Conservation (phyloP, 2,329 filamentous ascomycete species). For the Colletotrichum incanum region DNA sequence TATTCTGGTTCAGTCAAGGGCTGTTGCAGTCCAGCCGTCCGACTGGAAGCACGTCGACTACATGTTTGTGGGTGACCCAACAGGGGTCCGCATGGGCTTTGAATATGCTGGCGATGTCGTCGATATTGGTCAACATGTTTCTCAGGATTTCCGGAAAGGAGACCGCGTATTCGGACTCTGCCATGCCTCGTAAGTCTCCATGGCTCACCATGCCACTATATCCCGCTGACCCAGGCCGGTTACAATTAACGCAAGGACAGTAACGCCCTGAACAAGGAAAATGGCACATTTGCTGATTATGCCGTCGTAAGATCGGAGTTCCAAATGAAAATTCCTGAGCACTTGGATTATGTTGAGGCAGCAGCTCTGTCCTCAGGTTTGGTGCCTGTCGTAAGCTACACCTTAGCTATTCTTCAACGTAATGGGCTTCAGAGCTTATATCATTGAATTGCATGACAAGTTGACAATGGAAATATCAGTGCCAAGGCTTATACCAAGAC, state of each 20-base stretch:
- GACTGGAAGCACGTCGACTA: constrained; percentile 3
- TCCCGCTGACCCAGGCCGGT: no score
- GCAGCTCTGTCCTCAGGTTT: background rate
- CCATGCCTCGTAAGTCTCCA: background rate
- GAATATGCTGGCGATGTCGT: background rate
- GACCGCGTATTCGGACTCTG: background rate
- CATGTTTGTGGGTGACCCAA: background rate
- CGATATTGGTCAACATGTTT: background rate
- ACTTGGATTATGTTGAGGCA: background rate
- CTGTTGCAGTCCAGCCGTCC: background rate
- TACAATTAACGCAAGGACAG: background rate
- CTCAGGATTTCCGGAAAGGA: background rate
- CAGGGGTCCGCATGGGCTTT: background rate
- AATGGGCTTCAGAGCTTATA: no score
- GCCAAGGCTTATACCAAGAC: constrained; percentile 63
- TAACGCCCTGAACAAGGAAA: background rate
- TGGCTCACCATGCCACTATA: no score
- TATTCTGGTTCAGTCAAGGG: constrained; percentile 49
- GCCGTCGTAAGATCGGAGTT: background rate
- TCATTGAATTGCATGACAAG: no score
- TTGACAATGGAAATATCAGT: constrained; percentile 46
- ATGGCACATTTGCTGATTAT: background rate
- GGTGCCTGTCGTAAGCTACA: background rate
- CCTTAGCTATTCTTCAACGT: no score
- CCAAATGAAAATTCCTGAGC: background rate